Conservation (phyloP, 257 asterid species). For the Gentiana straminea region DNA sequence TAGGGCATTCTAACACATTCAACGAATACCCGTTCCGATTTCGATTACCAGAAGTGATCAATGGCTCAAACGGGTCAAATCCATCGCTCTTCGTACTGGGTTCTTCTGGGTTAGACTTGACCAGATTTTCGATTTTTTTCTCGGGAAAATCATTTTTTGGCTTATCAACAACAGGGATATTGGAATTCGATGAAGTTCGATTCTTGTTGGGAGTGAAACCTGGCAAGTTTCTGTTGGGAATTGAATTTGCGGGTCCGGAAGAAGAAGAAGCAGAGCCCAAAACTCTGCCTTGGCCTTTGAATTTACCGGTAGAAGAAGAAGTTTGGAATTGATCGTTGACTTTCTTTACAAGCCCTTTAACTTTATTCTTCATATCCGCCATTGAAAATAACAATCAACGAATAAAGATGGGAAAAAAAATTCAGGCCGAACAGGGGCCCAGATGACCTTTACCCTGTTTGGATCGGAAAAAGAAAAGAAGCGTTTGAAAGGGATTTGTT, state of each 20-base stretch:
- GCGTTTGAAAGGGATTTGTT: no score
- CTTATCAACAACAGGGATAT: conserved; percentile 16
- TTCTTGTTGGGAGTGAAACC: conserved; percentile 11
- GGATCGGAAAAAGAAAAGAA: no score
- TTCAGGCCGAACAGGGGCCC: no score
- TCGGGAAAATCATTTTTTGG: conserved; percentile 16
- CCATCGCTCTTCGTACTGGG: conserved; percentile 25
- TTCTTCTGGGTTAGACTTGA: conserved; percentile 13
- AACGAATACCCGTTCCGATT: conserved; percentile 66
- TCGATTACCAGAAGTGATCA: conserved; percentile 71
- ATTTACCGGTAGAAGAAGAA: conserved; percentile 63
- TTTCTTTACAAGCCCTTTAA: conserved; percentile 89
- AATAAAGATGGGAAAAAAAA: no score
- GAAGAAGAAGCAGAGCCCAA: conserved; percentile 62
- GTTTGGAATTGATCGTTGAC: conserved; percentile 51
- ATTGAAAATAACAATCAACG: conserved; percentile 14
- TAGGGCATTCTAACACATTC: conserved; percentile 74
- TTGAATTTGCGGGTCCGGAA: conserved; percentile 16
- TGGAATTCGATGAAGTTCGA: neutral
- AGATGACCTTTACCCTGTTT: no score
- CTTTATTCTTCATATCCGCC: conserved; percentile 83
- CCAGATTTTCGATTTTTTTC: conserved; percentile 20
- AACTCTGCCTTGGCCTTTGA: conserved; percentile 86
- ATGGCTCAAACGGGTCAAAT: conserved; percentile 67
- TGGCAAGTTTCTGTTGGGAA: conserved; percentile 17